phyloP scores from a whole-genome alignment of 2,329 filamentous ascomycete genomes.

The Paradendryphiella salina region DNA sequence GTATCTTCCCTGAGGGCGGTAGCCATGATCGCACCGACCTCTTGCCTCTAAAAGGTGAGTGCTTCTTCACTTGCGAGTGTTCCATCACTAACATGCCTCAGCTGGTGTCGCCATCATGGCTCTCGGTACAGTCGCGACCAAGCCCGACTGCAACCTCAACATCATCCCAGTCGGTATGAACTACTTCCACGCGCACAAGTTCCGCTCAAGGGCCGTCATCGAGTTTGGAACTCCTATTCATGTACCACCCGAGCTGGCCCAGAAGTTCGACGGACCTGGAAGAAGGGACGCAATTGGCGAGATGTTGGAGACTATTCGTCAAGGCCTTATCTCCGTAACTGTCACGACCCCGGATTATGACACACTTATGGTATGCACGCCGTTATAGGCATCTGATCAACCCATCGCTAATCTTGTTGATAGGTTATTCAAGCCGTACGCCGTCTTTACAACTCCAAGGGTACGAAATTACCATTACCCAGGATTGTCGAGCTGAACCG shows the following conservation, averaged over 20 bases:
- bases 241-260: constrained; percentile 77
- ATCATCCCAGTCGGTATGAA: constrained; percentile 99
- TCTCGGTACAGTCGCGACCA: constrained; percentile 80
- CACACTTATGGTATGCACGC: constrained; percentile 73
- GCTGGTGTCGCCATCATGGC: constrained; percentile 98
- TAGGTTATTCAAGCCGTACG: constrained; percentile 88
- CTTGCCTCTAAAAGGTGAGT: constrained; percentile 72
- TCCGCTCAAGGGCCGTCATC: constrained; percentile 90
- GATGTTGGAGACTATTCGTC: constrained; percentile 83
- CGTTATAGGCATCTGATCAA: fast-evolving
- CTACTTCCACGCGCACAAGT: constrained; percentile 99
- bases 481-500: constrained; percentile 94
- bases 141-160: constrained; percentile 84
- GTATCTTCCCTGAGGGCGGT: constrained; percentile 95
- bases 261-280: constrained; percentile 77
- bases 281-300: constrained; percentile 79
- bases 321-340: constrained; percentile 83
- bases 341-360: constrained; percentile 94
- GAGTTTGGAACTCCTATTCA: constrained; percentile 93
- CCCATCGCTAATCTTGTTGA: constrained; percentile 32
- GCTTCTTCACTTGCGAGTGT: not conserved
- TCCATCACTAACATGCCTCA: constrained; percentile 36
- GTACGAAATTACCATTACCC: constrained; percentile 88
- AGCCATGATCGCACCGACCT: constrained; percentile 93
- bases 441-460: constrained; percentile 89